phyloP scores from a whole-genome alignment of 768 basidiomycete species.

The Pholiota conissans region DNA sequence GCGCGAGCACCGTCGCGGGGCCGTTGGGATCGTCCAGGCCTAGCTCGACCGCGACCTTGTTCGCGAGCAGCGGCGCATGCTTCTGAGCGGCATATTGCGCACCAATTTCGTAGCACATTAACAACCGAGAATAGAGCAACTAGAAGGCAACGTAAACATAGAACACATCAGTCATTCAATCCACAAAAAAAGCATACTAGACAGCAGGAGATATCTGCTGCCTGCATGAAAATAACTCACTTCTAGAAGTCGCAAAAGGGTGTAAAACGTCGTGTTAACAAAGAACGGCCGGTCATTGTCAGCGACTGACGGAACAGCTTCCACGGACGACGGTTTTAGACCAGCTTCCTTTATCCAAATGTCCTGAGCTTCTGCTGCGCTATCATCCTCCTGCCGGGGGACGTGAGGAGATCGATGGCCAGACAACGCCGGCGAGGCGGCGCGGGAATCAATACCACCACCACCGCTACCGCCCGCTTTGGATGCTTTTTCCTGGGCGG shows the following conservation, averaged over 20 bases:
- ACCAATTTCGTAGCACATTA: slow-evolving; percentile 83
- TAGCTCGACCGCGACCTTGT: slow-evolving; percentile 80
- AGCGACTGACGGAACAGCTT: slow-evolving; percentile 20
- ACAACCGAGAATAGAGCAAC: slow-evolving; percentile 87
- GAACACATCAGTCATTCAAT: not conserved
- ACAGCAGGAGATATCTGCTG: slow-evolving; percentile 60
- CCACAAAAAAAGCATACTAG: not conserved
- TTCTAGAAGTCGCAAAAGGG: slow-evolving; percentile 85
- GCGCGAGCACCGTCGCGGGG: slow-evolving; percentile 63
- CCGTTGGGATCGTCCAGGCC: slow-evolving; percentile 87
- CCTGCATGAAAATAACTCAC: slow-evolving; percentile 51
- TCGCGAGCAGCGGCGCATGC: slow-evolving; percentile 66
- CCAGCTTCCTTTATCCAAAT: slow-evolving; percentile 62
- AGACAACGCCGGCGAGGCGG: slow-evolving; percentile 37
- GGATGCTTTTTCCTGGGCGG: slow-evolving; percentile 59
- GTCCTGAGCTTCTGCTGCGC: slow-evolving; percentile 38
- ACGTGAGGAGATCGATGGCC: slow-evolving; percentile 32
- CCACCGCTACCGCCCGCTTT: slow-evolving; percentile 24
- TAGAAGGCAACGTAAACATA: slow-evolving; percentile 30
- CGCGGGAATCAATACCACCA: slow-evolving; percentile 42
- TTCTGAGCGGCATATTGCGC: slow-evolving; percentile 65
- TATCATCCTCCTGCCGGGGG: slow-evolving; percentile 28
- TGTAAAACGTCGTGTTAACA: slow-evolving; percentile 91
- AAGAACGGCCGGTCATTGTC: slow-evolving; percentile 68
- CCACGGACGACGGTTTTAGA: slow-evolving; percentile 20